A percentile compares a stretch with the other conserved stretches of the same genome.
Evolutionary conservation across 176 grass and related monocot genomes (phyloP).

Genomic region (Bonia amplexicaulis): DNA sequence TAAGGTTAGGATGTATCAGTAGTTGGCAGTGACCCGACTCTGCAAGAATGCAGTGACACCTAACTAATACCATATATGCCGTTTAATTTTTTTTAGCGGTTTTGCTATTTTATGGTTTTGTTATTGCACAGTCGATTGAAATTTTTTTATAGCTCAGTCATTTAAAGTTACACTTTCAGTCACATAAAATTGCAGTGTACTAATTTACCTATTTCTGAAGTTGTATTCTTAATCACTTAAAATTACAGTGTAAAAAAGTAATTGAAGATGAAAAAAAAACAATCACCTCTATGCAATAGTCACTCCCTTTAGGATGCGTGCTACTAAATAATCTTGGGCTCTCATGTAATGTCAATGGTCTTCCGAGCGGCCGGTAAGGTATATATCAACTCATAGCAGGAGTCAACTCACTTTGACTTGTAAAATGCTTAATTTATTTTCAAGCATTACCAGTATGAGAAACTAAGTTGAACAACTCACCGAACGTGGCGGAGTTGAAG

Average conservation of each 20-base stretch:
- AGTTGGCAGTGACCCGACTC: background rate
- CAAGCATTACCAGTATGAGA: background rate
- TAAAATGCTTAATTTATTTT: background rate
- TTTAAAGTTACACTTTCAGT: too few species aligned
- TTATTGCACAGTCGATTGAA: too few species aligned
- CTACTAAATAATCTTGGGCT: background rate
- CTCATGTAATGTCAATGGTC: background rate
- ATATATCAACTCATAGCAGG: background rate
- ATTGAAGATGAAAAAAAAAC: too few species aligned
- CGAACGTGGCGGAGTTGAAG: slow-evolving; percentile 89
- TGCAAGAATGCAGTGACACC: background rate
- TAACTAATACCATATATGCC: background rate
- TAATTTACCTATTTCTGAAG: too few species aligned
- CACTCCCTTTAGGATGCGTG: too few species aligned
- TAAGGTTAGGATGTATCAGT: background rate
- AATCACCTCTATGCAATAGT: too few species aligned
- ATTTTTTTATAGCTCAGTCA: too few species aligned
- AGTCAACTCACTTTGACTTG: slow-evolving; percentile 12
- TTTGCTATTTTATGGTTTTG: too few species aligned
- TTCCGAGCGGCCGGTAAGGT: background rate
- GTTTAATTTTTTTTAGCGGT: background rate
- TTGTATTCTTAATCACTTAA: too few species aligned
- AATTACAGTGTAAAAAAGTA: too few species aligned
- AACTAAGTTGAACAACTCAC: slow-evolving; percentile 22
- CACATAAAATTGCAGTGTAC: too few species aligned